These are phyloP conservation scores for Dimocarpus longan DNA, from an alignment of 345 rosid genomes.

Conservation along the genomic window DNA sequence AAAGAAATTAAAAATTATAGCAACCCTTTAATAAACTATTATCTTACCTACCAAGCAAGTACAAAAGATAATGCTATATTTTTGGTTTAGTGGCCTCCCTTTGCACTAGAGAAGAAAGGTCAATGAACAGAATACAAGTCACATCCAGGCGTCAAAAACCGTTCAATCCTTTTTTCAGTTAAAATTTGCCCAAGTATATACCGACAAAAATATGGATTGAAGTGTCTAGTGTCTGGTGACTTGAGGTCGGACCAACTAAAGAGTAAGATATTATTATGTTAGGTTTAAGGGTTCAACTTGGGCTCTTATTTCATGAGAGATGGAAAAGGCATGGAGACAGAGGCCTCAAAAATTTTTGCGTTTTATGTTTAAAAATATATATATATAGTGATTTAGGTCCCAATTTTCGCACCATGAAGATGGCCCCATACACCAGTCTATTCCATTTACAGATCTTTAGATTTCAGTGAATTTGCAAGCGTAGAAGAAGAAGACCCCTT, in stretches of 20 bases:
- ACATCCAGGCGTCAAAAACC: conserved; percentile 14
- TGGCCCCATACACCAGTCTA: not conserved
- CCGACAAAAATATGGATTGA: conserved; percentile 9
- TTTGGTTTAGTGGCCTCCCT: not conserved
- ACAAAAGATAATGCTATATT: conserved; percentile 1
- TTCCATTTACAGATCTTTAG: not conserved
- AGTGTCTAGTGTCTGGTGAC: not conserved
- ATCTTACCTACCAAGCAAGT: conserved; percentile 12
- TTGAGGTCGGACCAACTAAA: not conserved
- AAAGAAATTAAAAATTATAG: not conserved
- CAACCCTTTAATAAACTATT: not conserved
- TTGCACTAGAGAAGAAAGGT: not conserved
- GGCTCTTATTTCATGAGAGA: not conserved
- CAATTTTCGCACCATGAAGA: not conserved
- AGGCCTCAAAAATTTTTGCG: not conserved
- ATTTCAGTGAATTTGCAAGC: not conserved
- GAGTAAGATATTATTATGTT: not conserved
- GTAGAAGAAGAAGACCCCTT: not conserved
- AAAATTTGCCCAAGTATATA: not conserved
- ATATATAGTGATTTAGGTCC: not conserved
- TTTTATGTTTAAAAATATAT: no score
- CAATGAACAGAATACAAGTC: conserved; percentile 6
- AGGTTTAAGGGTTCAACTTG: not conserved
- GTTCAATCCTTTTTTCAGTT: not conserved
- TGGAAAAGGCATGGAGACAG: not conserved